These are phyloP conservation scores for Agroathelia rolfsii DNA, from an alignment of 1,284 basidiomycete genomes.

Conservation along the genomic window DNA sequence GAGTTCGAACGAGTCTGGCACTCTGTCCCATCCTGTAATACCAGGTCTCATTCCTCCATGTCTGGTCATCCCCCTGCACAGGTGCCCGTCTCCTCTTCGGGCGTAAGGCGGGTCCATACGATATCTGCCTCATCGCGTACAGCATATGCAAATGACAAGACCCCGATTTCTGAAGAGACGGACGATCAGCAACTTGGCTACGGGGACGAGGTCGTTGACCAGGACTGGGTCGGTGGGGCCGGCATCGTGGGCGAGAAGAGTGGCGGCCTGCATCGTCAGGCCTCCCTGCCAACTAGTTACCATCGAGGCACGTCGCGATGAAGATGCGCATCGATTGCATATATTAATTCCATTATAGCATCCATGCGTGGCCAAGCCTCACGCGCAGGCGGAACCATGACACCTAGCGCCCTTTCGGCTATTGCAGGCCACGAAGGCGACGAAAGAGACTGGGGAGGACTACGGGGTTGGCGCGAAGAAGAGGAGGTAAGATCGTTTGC, in stretches of 20 bases:
- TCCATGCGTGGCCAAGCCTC: conserved; percentile 38
- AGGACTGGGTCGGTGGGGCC: conserved; percentile 70
- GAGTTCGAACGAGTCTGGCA: too few relatives aligned
- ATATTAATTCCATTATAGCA: too few relatives aligned
- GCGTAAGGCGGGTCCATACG: conserved; percentile 70
- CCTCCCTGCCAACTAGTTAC: conserved; percentile 71
- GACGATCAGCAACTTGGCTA: conserved; percentile 54
- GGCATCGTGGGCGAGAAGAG: conserved; percentile 76
- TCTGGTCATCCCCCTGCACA: too few relatives aligned
- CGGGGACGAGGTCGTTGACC: conserved; percentile 67
- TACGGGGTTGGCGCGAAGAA: conserved; percentile 46
- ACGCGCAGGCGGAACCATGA: conserved; percentile 47
- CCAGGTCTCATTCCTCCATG: too few relatives aligned
- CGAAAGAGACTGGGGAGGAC: conserved; percentile 76
- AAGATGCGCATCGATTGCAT: conserved; percentile 2
- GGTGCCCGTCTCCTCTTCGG: too few relatives aligned
- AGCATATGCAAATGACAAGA: conserved; percentile 47
- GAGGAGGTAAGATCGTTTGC: conserved; percentile 40
- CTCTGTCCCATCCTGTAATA: too few relatives aligned
- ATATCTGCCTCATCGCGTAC: conserved; percentile 68
- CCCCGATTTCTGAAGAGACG: conserved; percentile 57
- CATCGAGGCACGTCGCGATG: conserved; percentile 48
- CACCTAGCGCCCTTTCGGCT: conserved; percentile 69
- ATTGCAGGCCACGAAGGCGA: conserved; percentile 78
- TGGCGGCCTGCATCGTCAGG: conserved; percentile 61